phyloP scores from a whole-genome alignment of 108 stramenopile species.

The Cyclotella cryptica region DNA sequence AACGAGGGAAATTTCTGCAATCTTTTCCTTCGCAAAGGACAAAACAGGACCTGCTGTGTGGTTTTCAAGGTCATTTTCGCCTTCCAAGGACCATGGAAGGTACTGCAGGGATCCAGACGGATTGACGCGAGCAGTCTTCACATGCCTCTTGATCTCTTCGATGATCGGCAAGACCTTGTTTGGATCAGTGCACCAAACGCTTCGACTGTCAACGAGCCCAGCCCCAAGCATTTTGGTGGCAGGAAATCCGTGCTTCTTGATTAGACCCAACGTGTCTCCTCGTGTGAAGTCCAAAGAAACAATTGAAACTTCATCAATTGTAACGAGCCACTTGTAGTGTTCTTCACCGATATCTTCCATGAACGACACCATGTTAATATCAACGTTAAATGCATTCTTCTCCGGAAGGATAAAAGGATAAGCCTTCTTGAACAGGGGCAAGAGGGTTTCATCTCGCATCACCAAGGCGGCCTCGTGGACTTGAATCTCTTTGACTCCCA shows the following conservation, averaged over 20 bases:
- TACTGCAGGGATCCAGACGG: no score
- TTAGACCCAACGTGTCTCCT: constrained; percentile 51
- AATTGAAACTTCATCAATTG: constrained; percentile 27
- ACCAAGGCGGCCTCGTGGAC: constrained; percentile 72
- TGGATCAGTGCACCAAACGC: no score
- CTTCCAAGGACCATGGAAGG: no score
- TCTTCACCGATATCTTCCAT: constrained; percentile 66
- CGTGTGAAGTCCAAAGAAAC: constrained; percentile 71
- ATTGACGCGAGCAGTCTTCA: no score
- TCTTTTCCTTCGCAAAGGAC: constrained; percentile 65
- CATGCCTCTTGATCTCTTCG: no score
- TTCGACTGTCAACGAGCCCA: no score
- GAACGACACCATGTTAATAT: constrained; percentile 62
- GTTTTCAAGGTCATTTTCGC: constrained; percentile 45
- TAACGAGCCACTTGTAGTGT: constrained; percentile 65
- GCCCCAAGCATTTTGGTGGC: no score
- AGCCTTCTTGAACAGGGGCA: constrained; percentile 15
- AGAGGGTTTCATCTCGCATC: constrained; percentile 42
- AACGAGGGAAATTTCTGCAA: constrained; percentile 54
- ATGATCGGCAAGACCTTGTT: no score
- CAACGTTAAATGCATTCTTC: not conserved
- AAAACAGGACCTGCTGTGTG: constrained; percentile 53
- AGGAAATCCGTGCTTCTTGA: constrained; percentile 26
- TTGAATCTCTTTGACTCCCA: constrained; percentile 69
- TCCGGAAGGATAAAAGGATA: constrained; percentile 38